These are phyloP conservation scores for Carex pumila DNA, from an alignment of 176 grass and related monocot species.

Conservation along the genomic window DNA sequence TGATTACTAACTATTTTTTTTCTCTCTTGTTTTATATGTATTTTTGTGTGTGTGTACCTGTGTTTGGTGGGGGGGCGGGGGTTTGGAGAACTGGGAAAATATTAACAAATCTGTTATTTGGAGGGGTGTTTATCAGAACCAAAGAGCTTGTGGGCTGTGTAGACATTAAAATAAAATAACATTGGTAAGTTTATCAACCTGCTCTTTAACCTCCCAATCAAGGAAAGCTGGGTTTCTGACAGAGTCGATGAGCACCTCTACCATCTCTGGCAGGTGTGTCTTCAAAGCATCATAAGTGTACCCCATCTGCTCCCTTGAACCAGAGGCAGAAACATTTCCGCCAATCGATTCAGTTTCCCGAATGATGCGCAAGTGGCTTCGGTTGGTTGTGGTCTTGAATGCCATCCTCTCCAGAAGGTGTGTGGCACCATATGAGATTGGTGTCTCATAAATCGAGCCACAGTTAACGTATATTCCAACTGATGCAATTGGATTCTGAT, in stretches of 20 bases:
- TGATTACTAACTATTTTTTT: not conserved
- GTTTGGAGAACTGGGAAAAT: not conserved
- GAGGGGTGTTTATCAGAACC: not conserved
- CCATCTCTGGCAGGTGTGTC: constrained; percentile 51
- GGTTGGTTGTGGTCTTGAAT: constrained; percentile 65
- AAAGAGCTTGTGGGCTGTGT: not conserved
- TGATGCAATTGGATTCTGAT: constrained; percentile 49
- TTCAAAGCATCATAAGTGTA: constrained; percentile 85
- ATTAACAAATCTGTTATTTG: not conserved
- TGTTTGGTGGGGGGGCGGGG: not conserved
- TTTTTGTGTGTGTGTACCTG: not conserved
- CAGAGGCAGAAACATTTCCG: constrained; percentile 60
- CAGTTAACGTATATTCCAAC: constrained; percentile 79
- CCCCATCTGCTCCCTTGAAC: constrained; percentile 77
- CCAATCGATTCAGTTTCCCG: constrained; percentile 77
- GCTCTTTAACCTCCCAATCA: constrained; percentile 43
- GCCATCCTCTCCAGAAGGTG: constrained; percentile 82
- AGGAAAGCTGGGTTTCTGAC: constrained; percentile 65
- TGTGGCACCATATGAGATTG: constrained; percentile 45
- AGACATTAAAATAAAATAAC: not conserved
- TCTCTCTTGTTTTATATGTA: not conserved
- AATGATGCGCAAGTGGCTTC: constrained; percentile 64
- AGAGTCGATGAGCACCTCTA: constrained; percentile 65
- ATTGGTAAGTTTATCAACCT: constrained; percentile 26
- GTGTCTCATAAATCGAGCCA: constrained; percentile 72